These are phyloP conservation scores for Fistulinella prunicolor DNA, from an alignment of 768 basidiomycete genomes.

Conservation along the genomic window DNA sequence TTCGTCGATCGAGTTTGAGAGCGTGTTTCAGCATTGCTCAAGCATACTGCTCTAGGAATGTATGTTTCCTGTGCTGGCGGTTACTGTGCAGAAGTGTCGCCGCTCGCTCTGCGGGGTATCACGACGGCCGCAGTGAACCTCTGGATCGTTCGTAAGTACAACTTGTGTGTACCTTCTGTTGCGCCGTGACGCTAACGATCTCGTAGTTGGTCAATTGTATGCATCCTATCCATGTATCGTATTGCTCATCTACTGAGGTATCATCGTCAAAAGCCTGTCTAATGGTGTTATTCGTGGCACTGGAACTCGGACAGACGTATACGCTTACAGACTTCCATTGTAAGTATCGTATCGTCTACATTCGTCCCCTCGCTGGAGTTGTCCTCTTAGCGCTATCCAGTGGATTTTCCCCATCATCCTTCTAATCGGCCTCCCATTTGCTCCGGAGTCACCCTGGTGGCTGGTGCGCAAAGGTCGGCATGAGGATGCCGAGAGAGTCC, in stretches of 20 bases:
- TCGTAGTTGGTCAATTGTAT: slow-evolving; percentile 24
- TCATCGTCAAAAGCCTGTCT: slow-evolving; percentile 13
- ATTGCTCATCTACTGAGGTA: neutral
- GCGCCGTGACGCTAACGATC: neutral
- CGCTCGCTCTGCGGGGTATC: slow-evolving; percentile 25
- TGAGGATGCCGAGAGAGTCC: slow-evolving; percentile 21
- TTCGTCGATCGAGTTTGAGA: neutral
- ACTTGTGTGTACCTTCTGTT: neutral
- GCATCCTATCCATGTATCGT: neutral
- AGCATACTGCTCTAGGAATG: slow-evolving; percentile 11
- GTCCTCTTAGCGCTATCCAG: slow-evolving; percentile 23
- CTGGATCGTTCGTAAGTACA: slow-evolving; percentile 23
- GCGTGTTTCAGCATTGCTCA: neutral
- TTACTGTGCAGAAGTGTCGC: slow-evolving; percentile 30
- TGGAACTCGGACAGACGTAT: slow-evolving; percentile 18
- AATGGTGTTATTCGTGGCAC: slow-evolving; percentile 26
- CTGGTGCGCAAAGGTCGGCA: slow-evolving; percentile 29
- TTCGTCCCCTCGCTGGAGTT: neutral
- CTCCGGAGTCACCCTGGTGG: slow-evolving; percentile 35
- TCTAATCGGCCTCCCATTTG: slow-evolving; percentile 29
- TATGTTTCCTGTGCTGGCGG: slow-evolving; percentile 23
- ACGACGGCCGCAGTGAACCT: slow-evolving; percentile 26
- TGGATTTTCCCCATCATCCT: slow-evolving; percentile 34
- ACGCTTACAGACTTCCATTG: slow-evolving; percentile 28
- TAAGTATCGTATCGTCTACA: slow-evolving; percentile 2